These are phyloP conservation scores for Alternaria gansuensis DNA, from an alignment of 2,329 filamentous ascomycete genomes.

Conservation along the genomic window DNA sequence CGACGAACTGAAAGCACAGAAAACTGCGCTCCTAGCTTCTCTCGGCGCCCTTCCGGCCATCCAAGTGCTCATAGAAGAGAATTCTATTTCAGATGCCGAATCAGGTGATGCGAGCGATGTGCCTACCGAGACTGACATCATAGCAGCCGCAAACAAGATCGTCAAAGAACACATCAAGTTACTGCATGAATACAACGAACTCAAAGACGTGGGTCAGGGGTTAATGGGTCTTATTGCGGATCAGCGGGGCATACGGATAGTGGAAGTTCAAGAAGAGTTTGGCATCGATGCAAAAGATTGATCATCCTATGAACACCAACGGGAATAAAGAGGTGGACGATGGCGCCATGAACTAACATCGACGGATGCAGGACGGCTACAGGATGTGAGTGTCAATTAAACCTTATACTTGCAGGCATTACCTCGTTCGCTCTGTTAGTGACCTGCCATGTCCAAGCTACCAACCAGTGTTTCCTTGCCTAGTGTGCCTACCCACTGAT, in stretches of 20 bases:
- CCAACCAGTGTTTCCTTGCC: neutral
- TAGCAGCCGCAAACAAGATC: conserved; percentile 60
- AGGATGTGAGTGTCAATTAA: conserved; percentile 4
- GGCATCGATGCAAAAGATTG: conserved; percentile 57
- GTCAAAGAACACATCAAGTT: conserved; percentile 71
- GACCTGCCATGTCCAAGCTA: neutral
- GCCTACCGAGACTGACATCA: conserved; percentile 43
- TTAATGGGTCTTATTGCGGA: conserved; percentile 74
- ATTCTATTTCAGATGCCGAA: conserved; percentile 32
- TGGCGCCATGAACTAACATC: neutral
- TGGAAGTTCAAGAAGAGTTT: conserved; percentile 60
- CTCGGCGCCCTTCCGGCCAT: conserved; percentile 43
- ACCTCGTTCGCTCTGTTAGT: neutral
- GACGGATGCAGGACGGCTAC: neutral
- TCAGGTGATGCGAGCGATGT: conserved; percentile 30
- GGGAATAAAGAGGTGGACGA: neutral
- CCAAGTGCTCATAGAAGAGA: conserved; percentile 47
- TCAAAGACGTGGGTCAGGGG: conserved; percentile 72
- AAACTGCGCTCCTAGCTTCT: conserved; percentile 46
- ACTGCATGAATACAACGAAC: conserved; percentile 75
- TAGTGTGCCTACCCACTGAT: conserved; percentile 1
- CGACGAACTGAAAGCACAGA: conserved; percentile 57
- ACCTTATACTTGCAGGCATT: conserved; percentile 8
- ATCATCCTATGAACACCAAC: neutral
- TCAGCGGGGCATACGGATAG: conserved; percentile 64